Conservation (phyloP, 352 stramenopile species). For the Lagenidium giganteum region DNA sequence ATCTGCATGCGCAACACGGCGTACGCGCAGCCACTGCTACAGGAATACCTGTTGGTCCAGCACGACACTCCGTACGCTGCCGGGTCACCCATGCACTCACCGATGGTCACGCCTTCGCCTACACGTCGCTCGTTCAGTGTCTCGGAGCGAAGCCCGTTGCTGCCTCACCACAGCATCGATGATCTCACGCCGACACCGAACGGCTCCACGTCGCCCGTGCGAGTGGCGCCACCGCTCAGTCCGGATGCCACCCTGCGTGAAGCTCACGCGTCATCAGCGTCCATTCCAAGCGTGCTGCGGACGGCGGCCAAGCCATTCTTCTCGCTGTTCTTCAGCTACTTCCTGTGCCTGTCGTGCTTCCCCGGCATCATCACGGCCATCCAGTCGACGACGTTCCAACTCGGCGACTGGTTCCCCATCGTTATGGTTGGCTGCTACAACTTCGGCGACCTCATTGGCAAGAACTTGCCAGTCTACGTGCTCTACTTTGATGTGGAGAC, state of each 20-base stretch:
- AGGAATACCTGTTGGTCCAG: constrained; percentile 66
- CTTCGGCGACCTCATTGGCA: constrained; percentile 70
- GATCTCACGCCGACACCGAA: too few species aligned
- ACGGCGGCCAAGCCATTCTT: constrained; percentile 69
- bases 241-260: too few species aligned
- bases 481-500: constrained; percentile 70
- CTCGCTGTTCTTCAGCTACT: constrained; percentile 73
- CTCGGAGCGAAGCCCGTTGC: constrained; percentile 40
- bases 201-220: too few species aligned
- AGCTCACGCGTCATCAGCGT: constrained; percentile 22
- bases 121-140: too few species aligned
- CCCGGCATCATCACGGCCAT: constrained; percentile 72
- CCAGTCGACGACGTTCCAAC: constrained; percentile 42
- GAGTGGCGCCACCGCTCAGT: too few species aligned
- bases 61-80: constrained; percentile 47
- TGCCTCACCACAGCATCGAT: constrained; percentile 21
- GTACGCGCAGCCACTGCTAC: constrained; percentile 59
- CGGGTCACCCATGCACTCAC: constrained; percentile 44
- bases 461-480: constrained; percentile 63
- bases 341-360: constrained; percentile 76
- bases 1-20: constrained; percentile 36
- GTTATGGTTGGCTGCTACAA: constrained; percentile 75
- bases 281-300: constrained; percentile 54
- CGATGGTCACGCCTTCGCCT: constrained; percentile 34
- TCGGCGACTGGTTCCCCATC: constrained; percentile 74